Evolutionary conservation across 352 stramenopile genomes (phyloP), one percentile per base, ranked within the genome.

Genomic region (Phytophthora meadii): DNA sequence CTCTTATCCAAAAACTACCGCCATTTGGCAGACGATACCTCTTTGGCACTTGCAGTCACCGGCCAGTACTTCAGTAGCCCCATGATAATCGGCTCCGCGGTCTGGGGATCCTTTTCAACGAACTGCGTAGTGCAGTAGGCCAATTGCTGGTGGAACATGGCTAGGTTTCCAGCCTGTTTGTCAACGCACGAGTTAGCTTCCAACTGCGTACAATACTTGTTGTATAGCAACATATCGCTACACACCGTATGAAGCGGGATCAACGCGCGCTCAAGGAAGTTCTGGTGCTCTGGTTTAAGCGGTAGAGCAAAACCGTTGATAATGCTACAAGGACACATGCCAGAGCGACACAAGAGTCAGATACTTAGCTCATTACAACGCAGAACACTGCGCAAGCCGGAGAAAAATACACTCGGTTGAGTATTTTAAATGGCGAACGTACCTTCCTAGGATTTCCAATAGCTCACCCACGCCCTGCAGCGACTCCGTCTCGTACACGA

Each of bases 121-220:
- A 99, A 99, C 77, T 99, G 97, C 53, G 98, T 98, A 27, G 99
- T 98, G 84, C 98, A 99, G 77, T 99, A 99, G 4, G 95, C 98
- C 7, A 99, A 77, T 70, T 99, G 97, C 67, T 99, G 97, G 65
- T 99, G 97, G 70, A 99, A 99, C 59, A 98, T 89, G 41, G 87
- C 83, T n/a, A 99, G 82, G 62, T 92, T 97, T 50, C 68, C 69
- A 32, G 68, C 96, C 94, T 62, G 87, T 45, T 41, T 10, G 45
- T 50, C 10, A 22, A 42, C 5, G 50, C 46, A 24, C 40, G 14
- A 27, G 49, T 65, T 37, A 70, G 48, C 4, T 40, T 49, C 17
- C 17, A 44, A 27, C n/a, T 28, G 12, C n/a, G 15, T 11, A 37
- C n/a, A 7, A 36, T 10, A 11, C 12, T 11, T 34, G 28, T 34